A percentile compares a stretch with the other conserved stretches of the same genome.
phyloP scores from a whole-genome alignment of 2,329 filamentous ascomycete species.

The Trichoderma oligosporum region DNA sequence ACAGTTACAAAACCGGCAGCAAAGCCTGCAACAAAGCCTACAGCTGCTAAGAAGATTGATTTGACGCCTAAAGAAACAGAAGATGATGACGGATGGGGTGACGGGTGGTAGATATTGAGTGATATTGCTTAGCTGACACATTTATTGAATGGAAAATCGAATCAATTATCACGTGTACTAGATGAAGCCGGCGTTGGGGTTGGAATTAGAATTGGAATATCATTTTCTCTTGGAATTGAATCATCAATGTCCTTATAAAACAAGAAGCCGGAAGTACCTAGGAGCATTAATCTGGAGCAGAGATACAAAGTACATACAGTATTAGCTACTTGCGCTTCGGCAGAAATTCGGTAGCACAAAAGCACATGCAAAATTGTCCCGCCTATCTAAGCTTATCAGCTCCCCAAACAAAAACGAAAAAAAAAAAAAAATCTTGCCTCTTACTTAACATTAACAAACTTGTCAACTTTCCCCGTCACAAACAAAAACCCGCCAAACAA shows the following conservation, averaged over 20 bases:
- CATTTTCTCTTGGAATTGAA: background rate
- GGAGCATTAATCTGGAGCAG: no score
- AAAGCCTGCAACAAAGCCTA: slow-evolving; percentile 40
- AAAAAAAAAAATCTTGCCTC: background rate
- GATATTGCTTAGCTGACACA: background rate
- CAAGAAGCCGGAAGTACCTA: no score
- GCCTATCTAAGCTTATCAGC: slow-evolving; percentile 3
- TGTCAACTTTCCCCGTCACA: background rate
- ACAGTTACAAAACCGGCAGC: slow-evolving; percentile 39
- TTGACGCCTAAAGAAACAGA: slow-evolving; percentile 59
- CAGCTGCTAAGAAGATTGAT: slow-evolving; percentile 63
- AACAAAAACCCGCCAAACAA: background rate
- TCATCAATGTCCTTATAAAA: no score
- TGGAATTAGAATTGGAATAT: slow-evolving; percentile 4
- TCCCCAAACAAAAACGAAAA: background rate
- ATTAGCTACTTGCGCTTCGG: background rate
- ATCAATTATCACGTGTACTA: background rate
- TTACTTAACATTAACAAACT: background rate
- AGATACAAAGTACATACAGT: no score
- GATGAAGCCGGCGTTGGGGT: slow-evolving; percentile 13
- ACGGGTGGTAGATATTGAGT: slow-evolving; percentile 51
- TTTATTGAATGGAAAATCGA: background rate
- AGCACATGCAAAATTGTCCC: background rate
- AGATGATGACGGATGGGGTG: slow-evolving; percentile 62
- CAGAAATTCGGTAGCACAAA: background rate